Evolutionary conservation across 2,329 filamentous ascomycete species (phyloP).

Genomic region (Claviceps sp.): DNA sequence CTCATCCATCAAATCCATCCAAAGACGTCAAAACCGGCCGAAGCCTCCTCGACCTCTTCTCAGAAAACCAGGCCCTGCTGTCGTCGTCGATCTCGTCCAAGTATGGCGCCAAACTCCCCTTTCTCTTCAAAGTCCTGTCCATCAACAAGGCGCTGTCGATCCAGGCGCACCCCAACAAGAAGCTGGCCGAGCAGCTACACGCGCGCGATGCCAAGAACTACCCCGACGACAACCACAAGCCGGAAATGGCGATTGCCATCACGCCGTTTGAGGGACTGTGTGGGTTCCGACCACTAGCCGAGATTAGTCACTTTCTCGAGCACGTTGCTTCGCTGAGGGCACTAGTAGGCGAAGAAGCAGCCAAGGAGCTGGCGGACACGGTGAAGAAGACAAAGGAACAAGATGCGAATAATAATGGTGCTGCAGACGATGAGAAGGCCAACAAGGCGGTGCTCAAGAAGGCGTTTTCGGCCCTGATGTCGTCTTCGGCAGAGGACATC

Average conservation of each 20-base stretch:
- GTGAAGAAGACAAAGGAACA: slow-evolving; percentile 19
- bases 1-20: slow-evolving; percentile 89
- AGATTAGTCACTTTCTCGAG: slow-evolving; percentile 76
- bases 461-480: slow-evolving; percentile 71
- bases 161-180: slow-evolving; percentile 93
- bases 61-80: slow-evolving; percentile 75
- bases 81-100: slow-evolving; percentile 57
- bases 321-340: slow-evolving; percentile 41
- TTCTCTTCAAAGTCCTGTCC: slow-evolving; percentile 94
- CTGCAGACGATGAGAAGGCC: slow-evolving; percentile 29
- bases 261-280: slow-evolving; percentile 94
- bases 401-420: slow-evolving; percentile 11
- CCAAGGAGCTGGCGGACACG: slow-evolving; percentile 39
- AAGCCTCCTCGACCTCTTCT: slow-evolving; percentile 72
- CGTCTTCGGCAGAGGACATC: slow-evolving; percentile 48
- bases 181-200: slow-evolving; percentile 75
- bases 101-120: slow-evolving; percentile 76
- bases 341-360: slow-evolving; percentile 52
- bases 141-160: slow-evolving; percentile 94
- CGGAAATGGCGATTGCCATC: slow-evolving; percentile 97
- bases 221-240: slow-evolving; percentile 98
- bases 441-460: slow-evolving; percentile 71
- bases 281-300: slow-evolving; percentile 76
- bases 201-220: slow-evolving; percentile 83
- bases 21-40: slow-evolving; percentile 76